phyloP scores from a whole-genome alignment of 805 yeast genomes.

The Kodamaea lidongshanica region DNA sequence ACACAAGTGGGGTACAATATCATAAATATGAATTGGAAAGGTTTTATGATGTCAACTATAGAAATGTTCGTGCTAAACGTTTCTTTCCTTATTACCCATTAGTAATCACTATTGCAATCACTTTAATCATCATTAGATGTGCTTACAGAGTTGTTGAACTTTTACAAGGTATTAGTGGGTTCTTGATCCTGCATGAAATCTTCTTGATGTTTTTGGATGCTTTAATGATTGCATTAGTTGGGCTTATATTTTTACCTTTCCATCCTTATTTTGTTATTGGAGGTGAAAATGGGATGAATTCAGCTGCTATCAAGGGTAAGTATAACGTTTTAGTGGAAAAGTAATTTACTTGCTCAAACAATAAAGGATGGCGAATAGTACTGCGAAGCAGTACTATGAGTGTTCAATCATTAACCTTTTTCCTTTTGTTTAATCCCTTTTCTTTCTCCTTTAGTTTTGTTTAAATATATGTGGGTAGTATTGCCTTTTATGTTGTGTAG shows the following conservation, averaged over 20 bases:
- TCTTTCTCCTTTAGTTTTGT: no score
- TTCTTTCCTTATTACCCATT: constrained; percentile 29
- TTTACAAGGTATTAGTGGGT: constrained; percentile 33
- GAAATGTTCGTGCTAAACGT: constrained; percentile 17
- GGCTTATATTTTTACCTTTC: constrained; percentile 31
- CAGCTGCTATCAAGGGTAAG: constrained; percentile 24
- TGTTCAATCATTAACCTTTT: no score
- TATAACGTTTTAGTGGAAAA: no score
- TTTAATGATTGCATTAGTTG: constrained; percentile 30
- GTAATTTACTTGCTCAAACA: no score
- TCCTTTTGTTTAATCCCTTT: no score
- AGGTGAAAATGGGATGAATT: constrained; percentile 17
- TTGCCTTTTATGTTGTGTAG: no score
- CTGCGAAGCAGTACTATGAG: no score
- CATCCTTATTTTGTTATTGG: constrained; percentile 37
- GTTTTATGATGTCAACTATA: constrained; percentile 24
- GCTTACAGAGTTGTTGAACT: constrained; percentile 37
- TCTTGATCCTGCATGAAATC: constrained; percentile 30
- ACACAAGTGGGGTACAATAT: constrained; percentile 18
- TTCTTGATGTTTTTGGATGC: constrained; percentile 36
- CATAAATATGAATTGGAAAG: constrained; percentile 24
- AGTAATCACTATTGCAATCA: constrained; percentile 28
- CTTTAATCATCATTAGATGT: constrained; percentile 27
- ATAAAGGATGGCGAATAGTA: no score
- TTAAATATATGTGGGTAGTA: no score